These are phyloP conservation scores for Phytophthora citricola DNA, from an alignment of 352 stramenopile genomes.

Conservation along the genomic window DNA sequence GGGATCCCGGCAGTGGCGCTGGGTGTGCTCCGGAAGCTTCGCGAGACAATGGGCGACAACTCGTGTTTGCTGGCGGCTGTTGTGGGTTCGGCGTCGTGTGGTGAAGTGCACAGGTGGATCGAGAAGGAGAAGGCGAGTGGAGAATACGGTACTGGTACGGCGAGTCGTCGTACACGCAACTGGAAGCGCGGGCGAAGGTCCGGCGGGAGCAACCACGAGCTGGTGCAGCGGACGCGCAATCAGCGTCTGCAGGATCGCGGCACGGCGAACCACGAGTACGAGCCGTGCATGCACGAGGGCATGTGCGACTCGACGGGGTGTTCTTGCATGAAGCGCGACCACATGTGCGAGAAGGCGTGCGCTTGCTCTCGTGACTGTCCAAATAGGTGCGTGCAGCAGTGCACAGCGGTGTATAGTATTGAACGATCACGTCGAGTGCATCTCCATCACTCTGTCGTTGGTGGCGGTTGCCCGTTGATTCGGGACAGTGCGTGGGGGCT, in stretches of 20 bases:
- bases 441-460: not conserved
- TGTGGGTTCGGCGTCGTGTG: constrained; percentile 49
- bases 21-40: constrained; percentile 61
- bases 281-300: constrained; percentile 77
- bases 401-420: no score
- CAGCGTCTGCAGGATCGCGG: constrained; percentile 68
- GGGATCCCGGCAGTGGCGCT: constrained; percentile 39
- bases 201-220: constrained; percentile 58
- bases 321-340: constrained; percentile 65
- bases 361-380: constrained; percentile 48
- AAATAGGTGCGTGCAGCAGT: constrained; percentile 40
- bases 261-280: constrained; percentile 68
- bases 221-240: constrained; percentile 70
- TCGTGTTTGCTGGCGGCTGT: constrained; percentile 69
- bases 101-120: constrained; percentile 53
- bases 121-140: constrained; percentile 33
- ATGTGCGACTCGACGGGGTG: constrained; percentile 60
- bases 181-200: constrained; percentile 48
- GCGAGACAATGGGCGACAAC: constrained; percentile 65
- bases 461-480: not conserved
- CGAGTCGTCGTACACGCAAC: constrained; percentile 32
- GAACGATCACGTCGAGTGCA: not conserved
- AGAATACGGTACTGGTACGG: constrained; percentile 16
- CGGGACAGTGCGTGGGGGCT: not conserved
- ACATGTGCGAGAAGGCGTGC: constrained; percentile 58